These are phyloP conservation scores for Tolypocladium amazonense DNA, from an alignment of 2,329 filamentous ascomycete genomes.

Conservation along the genomic window DNA sequence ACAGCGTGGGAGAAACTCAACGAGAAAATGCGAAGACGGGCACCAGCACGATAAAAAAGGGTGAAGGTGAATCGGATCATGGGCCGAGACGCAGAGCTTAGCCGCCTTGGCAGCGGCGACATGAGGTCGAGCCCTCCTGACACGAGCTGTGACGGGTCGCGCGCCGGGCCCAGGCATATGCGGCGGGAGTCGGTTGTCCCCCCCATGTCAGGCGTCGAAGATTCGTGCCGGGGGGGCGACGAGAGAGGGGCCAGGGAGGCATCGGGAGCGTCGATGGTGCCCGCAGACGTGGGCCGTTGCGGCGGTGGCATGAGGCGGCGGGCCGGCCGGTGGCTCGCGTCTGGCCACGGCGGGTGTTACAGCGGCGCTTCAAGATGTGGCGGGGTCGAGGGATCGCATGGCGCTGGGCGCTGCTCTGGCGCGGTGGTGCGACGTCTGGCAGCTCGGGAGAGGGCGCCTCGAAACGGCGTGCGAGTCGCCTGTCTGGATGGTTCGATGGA, in stretches of 20 bases:
- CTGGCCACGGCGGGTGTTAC: background rate
- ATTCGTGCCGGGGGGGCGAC: background rate
- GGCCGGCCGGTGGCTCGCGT: background rate
- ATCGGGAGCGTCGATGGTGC: background rate
- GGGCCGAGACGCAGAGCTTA: background rate
- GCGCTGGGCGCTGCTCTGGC: background rate
- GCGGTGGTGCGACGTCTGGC: background rate
- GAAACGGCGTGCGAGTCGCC: background rate
- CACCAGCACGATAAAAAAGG: background rate
- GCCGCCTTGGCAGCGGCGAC: background rate
- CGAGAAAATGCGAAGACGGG: background rate
- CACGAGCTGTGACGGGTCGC: too few relatives aligned
- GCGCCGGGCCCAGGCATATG: too few relatives aligned
- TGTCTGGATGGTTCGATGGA: too few relatives aligned
- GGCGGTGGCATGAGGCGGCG: background rate
- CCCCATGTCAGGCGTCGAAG: background rate
- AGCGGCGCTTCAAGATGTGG: background rate
- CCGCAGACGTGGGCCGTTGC: background rate
- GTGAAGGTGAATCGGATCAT: background rate
- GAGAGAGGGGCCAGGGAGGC: too few relatives aligned
- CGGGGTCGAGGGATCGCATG: background rate
- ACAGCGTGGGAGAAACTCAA: background rate
- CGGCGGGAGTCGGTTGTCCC: background rate
- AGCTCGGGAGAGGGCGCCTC: background rate
- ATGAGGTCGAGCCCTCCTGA: background rate